These are phyloP conservation scores for Erysimum cheiri DNA, from an alignment of 441 rosid genomes.

Conservation along the genomic window DNA sequence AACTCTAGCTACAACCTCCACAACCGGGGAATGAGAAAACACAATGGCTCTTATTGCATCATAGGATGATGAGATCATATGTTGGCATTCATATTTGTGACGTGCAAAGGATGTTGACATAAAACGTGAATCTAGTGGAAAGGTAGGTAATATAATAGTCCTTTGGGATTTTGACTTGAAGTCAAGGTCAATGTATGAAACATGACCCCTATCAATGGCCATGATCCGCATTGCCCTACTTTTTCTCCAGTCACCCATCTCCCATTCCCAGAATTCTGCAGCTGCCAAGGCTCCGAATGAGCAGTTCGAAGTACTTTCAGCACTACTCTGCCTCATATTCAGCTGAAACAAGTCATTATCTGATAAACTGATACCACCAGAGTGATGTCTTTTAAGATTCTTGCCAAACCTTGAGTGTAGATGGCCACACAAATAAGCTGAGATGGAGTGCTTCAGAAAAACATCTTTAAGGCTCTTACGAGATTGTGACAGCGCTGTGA, in stretches of 20 bases:
- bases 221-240: conserved; percentile 79
- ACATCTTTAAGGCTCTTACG: conserved; percentile 69
- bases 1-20: conserved; percentile 75
- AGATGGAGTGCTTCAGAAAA: conserved; percentile 81
- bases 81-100: conserved; percentile 67
- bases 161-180: conserved; percentile 61
- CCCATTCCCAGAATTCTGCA: conserved; percentile 97
- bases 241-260: conserved; percentile 98
- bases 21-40: conserved; percentile 69
- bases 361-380: conserved; percentile 45
- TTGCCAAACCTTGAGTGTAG: conserved; percentile 85
- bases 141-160: conserved; percentile 79
- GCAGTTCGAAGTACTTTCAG: conserved; percentile 55
- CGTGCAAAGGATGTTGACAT: conserved; percentile 73
- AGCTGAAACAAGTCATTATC: conserved; percentile 67
- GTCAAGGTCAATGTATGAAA: conserved; percentile 76
- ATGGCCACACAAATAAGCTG: conserved; percentile 90
- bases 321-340: conserved; percentile 62
- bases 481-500: conserved; percentile 67
- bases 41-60: conserved; percentile 84
- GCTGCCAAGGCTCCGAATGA: conserved; percentile 59
- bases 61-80: conserved; percentile 70
- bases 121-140: conserved; percentile 92
- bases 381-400: conserved; percentile 78
- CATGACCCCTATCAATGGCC: conserved; percentile 89